These are phyloP conservation scores for Anacardium occidentale DNA, from an alignment of 345 rosid species.

Conservation along the genomic window DNA sequence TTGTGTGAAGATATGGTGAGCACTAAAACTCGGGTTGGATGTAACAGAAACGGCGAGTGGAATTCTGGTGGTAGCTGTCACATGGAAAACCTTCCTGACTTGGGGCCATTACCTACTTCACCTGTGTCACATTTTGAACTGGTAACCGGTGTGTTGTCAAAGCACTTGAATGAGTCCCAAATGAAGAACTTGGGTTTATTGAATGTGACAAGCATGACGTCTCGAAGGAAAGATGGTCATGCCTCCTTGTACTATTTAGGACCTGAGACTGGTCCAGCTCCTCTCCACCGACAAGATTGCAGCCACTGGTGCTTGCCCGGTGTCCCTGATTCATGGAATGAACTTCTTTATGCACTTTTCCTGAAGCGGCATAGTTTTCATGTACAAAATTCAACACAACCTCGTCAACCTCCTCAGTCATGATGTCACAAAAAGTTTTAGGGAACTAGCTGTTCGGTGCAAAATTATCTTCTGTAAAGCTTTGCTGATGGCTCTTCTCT, in stretches of 20 bases:
- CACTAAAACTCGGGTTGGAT: conserved; percentile 2
- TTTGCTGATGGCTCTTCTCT: too few relatives aligned
- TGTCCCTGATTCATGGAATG: conserved; percentile 78
- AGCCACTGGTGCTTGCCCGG: conserved; percentile 95
- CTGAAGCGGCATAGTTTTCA: conserved; percentile 33
- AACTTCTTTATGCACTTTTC: conserved; percentile 52
- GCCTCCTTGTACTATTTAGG: conserved; percentile 61
- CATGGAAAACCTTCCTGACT: conserved; percentile 67
- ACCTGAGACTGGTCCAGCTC: conserved; percentile 41
- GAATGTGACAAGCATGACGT: conserved; percentile 63
- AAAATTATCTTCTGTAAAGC: too few relatives aligned
- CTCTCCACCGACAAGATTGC: conserved; percentile 73
- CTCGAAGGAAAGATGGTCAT: conserved; percentile 74
- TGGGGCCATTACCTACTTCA: conserved; percentile 37
- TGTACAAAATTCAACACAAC: conserved; percentile 10
- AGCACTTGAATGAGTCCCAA: conserved; percentile 30
- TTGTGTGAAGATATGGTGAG: not conserved
- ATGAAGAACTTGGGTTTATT: conserved; percentile 39
- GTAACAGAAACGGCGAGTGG: conserved; percentile 65
- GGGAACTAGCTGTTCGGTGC: too few relatives aligned
- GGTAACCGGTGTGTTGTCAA: conserved; percentile 37
- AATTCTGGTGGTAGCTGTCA: conserved; percentile 57
- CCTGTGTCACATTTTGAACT: conserved; percentile 34
- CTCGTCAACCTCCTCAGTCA: not conserved
- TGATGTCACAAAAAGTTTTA: conserved; percentile 3